These are phyloP conservation scores for Fusarium gaditjirri DNA, from an alignment of 2,329 filamentous ascomycete genomes.

Conservation along the genomic window DNA sequence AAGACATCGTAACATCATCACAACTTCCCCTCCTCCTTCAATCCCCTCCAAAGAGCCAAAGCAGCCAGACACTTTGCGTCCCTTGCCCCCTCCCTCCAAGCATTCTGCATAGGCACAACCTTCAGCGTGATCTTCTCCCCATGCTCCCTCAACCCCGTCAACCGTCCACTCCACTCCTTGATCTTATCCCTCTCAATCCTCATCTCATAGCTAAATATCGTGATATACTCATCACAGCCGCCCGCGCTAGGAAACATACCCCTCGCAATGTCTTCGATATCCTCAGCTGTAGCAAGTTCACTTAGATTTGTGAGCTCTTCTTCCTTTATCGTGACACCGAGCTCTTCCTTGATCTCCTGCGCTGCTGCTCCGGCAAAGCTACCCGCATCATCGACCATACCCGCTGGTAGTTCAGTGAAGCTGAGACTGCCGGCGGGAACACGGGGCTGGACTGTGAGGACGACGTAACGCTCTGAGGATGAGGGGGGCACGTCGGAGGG, in stretches of 20 bases:
- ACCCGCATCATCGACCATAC: constrained; percentile 65
- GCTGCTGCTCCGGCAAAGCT: constrained; percentile 68
- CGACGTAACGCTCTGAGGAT: constrained; percentile 62
- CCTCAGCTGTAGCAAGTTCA: constrained; percentile 56
- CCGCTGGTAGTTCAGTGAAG: constrained; percentile 67
- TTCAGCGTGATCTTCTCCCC: constrained; percentile 72
- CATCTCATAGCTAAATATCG: constrained; percentile 67
- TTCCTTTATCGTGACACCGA: constrained; percentile 63
- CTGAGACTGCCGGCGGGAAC: constrained; percentile 64
- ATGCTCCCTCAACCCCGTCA: constrained; percentile 67
- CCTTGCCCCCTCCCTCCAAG: constrained; percentile 67
- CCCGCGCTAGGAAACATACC: constrained; percentile 69
- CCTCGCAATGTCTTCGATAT: constrained; percentile 52
- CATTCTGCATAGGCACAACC: constrained; percentile 64
- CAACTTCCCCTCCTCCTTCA: constrained; percentile 60
- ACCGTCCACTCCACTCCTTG: constrained; percentile 64
- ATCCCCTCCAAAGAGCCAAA: constrained; percentile 67
- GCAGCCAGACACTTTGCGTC: constrained; percentile 71
- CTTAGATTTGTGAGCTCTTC: constrained; percentile 62
- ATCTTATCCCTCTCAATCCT: constrained; percentile 61
- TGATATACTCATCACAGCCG: constrained; percentile 70
- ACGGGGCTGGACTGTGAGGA: constrained; percentile 70
- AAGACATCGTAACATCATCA: not conserved
- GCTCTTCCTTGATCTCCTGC: constrained; percentile 69
- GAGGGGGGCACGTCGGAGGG: constrained; percentile 58